Percentiles rank a stretch among this genome's conserved stretches.
Evolutionary conservation across 2,329 filamentous ascomycete genomes (phyloP).

Genomic region (Pseudomassariella vexata): DNA sequence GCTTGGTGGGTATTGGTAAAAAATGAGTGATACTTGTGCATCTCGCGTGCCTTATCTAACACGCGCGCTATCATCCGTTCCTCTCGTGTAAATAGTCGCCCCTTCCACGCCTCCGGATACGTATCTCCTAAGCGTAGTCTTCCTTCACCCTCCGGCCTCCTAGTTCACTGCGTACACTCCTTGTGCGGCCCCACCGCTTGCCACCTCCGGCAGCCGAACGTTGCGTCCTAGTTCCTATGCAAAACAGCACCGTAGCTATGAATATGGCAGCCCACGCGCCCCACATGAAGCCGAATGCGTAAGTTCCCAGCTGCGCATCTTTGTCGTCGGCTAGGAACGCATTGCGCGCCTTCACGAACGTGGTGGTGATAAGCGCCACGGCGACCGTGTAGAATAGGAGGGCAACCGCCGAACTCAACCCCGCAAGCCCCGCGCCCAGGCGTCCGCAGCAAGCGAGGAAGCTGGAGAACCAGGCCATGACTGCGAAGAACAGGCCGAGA

Average conservation of each 20-base stretch:
- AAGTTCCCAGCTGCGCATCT: conserved; percentile 55
- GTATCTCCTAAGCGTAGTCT: conserved; percentile 50
- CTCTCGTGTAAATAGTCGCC: neutral
- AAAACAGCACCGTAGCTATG: conserved; percentile 63
- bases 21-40: too few relatives aligned
- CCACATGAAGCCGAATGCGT: conserved; percentile 76
- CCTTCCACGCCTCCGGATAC: neutral
- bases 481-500: conserved; percentile 74
- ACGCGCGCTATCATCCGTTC: too few relatives aligned
- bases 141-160: conserved; percentile 62
- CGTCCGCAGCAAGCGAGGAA: conserved; percentile 67
- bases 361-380: conserved; percentile 66
- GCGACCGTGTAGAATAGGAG: conserved; percentile 65
- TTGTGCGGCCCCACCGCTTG: conserved; percentile 40
- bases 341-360: conserved; percentile 65
- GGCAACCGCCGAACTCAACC: conserved; percentile 49
- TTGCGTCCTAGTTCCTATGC: conserved; percentile 52
- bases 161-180: conserved; percentile 45
- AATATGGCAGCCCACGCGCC: conserved; percentile 61
- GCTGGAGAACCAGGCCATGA: conserved; percentile 60
- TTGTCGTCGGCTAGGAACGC: conserved; percentile 53
- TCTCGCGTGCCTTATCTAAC: too few relatives aligned
- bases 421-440: conserved; percentile 63
- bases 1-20: too few relatives aligned
- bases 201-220: conserved; percentile 38